A percentile compares a stretch with the other conserved stretches of the same genome.
Conservation (phyloP, 2,329 filamentous ascomycete species). For the Arthrobotrys sphaeroides region DNA sequence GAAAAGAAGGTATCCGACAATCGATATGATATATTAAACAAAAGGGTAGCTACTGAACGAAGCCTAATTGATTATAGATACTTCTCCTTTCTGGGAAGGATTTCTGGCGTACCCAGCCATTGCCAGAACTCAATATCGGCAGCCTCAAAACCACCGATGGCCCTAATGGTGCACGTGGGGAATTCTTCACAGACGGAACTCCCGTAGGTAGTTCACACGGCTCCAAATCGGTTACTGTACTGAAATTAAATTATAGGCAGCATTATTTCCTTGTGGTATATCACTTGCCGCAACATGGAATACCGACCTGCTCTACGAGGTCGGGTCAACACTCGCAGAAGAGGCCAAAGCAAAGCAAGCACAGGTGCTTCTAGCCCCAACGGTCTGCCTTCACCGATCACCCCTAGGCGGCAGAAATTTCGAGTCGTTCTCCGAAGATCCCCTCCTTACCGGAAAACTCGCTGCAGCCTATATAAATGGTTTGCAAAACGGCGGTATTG, state of each 20-base stretch:
- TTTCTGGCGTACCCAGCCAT: conserved; percentile 75
- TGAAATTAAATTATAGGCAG: conserved; percentile 67
- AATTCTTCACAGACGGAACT: conserved; percentile 71
- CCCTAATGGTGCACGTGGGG: conserved; percentile 55
- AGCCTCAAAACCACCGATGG: conserved; percentile 56
- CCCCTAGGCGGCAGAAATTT: conserved; percentile 85
- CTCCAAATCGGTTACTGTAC: conserved; percentile 70
- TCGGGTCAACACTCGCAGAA: conserved; percentile 66
- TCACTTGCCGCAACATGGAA: conserved; percentile 70
- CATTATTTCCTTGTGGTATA: conserved; percentile 71
- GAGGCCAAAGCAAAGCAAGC: conserved; percentile 69
- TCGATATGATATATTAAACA: not conserved
- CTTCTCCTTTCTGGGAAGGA: conserved; percentile 59
- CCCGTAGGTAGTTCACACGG: conserved; percentile 68
- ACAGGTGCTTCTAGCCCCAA: conserved; percentile 70
- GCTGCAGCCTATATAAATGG: conserved; percentile 71
- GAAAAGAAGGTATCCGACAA: conserved; percentile 26
- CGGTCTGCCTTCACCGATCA: conserved; percentile 78
- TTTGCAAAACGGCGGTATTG: conserved; percentile 72
- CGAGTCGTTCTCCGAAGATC: conserved; percentile 81
- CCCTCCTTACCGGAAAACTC: conserved; percentile 74
- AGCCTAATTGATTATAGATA: conserved; percentile 25
- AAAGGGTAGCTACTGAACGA: not conserved
- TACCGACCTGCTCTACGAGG: conserved; percentile 64
- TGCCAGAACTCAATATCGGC: conserved; percentile 63